phyloP scores from a whole-genome alignment of 2,329 filamentous ascomycete genomes.

The Dothiorella sarmentorum region DNA sequence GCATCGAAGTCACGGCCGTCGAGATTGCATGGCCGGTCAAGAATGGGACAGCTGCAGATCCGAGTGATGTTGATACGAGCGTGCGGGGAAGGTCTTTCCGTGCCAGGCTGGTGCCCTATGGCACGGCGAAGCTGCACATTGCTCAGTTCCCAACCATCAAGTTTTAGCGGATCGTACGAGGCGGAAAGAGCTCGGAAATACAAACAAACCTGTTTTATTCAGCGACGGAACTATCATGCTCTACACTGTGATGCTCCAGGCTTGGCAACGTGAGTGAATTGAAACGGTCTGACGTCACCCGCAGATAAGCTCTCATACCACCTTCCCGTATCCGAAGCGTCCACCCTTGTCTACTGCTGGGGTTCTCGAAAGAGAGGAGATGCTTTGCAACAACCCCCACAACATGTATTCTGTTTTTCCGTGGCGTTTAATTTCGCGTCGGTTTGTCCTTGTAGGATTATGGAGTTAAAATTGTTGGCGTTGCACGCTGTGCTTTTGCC shows the following conservation, averaged over 20 bases:
- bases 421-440: background rate
- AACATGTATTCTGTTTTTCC: background rate
- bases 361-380: background rate
- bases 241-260: no score
- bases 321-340: background rate
- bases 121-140: background rate
- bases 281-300: background rate
- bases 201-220: no score
- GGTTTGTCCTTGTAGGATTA: background rate
- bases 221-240: no score
- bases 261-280: background rate
- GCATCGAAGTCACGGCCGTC: background rate
- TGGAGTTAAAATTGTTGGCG: background rate
- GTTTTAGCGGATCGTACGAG: background rate
- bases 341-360: background rate
- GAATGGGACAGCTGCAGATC: background rate
- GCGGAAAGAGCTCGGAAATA: no score
- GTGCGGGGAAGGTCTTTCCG: background rate
- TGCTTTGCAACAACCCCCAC: background rate
- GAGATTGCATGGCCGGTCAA: background rate
- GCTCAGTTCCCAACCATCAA: background rate
- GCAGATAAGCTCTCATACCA: slow-evolving; percentile 4
- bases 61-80: background rate
- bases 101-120: background rate
- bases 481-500: background rate